These are phyloP conservation scores for Starmera quercuum DNA, from an alignment of 805 yeast genomes.

Conservation along the genomic window DNA sequence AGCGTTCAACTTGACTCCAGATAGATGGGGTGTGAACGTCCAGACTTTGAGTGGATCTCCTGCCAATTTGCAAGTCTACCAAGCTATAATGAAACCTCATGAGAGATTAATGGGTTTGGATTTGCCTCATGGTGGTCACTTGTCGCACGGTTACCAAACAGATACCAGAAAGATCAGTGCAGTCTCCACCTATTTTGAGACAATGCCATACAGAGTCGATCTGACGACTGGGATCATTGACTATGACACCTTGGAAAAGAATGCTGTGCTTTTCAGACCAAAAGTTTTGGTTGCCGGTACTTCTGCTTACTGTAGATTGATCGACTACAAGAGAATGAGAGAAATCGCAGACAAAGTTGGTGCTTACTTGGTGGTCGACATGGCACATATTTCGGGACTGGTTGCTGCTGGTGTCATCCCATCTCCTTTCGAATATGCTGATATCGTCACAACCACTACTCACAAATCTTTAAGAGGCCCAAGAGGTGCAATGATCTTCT, in stretches of 20 bases:
- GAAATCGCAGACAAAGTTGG: conserved; percentile 96
- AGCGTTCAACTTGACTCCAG: conserved; percentile 75
- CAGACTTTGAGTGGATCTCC: conserved; percentile 97
- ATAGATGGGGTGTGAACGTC: conserved; percentile 96
- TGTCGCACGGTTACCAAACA: conserved; percentile 98
- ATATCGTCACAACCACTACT: conserved; percentile 96
- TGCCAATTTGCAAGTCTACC: conserved; percentile 94
- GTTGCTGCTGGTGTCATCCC: conserved; percentile 94
- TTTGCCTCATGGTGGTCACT: conserved; percentile 97
- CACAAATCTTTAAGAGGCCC: conserved; percentile 99
- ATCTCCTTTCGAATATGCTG: conserved; percentile 95
- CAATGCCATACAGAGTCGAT: conserved; percentile 96
- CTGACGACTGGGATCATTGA: conserved; percentile 91
- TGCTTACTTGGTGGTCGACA: conserved; percentile 91
- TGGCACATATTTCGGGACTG: conserved; percentile 98
- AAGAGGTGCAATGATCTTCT: conserved; percentile 99
- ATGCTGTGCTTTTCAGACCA: conserved; percentile 90
- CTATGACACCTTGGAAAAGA: conserved; percentile 89
- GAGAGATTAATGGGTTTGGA: conserved; percentile 98
- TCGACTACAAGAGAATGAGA: conserved; percentile 95
- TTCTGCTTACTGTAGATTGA: conserved; percentile 93
- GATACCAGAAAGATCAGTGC: conserved; percentile 89
- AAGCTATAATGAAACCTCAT: conserved; percentile 90
- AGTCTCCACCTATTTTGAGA: conserved; percentile 93
- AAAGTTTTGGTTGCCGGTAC: conserved; percentile 97